Evolutionary conservation across 805 yeast genomes (phyloP).

Genomic region (Candida germanica): DNA sequence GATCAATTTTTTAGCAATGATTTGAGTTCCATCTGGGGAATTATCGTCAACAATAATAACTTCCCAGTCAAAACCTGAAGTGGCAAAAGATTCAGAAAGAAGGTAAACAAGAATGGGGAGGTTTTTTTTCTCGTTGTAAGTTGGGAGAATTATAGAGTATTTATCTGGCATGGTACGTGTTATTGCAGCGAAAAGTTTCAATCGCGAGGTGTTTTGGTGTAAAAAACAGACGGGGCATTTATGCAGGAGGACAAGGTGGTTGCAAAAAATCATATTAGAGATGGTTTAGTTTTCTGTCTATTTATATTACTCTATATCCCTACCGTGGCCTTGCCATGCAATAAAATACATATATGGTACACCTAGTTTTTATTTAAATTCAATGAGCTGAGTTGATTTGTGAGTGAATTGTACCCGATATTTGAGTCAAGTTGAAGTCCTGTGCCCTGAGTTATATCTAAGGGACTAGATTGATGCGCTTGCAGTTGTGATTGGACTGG

Average conservation of each 20-base stretch:
- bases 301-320: neutral
- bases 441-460: too few species aligned
- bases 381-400: constrained; percentile 33
- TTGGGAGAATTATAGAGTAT: constrained; percentile 73
- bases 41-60: constrained; percentile 73
- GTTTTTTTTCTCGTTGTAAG: constrained; percentile 67
- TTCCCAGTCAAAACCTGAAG: constrained; percentile 65
- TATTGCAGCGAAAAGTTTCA: too few species aligned
- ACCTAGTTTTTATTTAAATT: constrained; percentile 23
- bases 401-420: constrained; percentile 16
- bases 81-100: constrained; percentile 63
- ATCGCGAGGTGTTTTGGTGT: too few species aligned
- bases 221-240: too few species aligned
- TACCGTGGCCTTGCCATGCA: too few species aligned
- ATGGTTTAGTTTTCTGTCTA: neutral
- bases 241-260: too few species aligned
- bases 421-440: neutral
- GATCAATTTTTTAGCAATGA: constrained; percentile 59
- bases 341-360: too few species aligned
- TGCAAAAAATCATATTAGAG: too few species aligned
- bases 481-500: too few species aligned
- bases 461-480: too few species aligned
- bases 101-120: constrained; percentile 68
- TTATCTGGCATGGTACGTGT: constrained; percentile 34
- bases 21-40: constrained; percentile 82